Base-by-base conservation (phyloP, 495 filamentous ascomycete species). In the Sabuloglossum arenarium region DNA sequence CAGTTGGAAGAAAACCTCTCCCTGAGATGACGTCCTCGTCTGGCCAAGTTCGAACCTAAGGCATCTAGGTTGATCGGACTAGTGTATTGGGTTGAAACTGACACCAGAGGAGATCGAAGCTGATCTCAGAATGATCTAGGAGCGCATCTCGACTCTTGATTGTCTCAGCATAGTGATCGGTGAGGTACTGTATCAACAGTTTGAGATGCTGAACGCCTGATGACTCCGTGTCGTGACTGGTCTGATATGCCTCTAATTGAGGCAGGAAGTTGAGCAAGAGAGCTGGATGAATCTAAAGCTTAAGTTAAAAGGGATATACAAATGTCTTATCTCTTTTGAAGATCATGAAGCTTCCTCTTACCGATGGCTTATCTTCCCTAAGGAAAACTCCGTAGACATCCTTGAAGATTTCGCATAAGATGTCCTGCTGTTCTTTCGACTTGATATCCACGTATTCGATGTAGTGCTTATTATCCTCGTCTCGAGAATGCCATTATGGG, bases 61-160 rank as follows among this genome's bases (percentile, higher is more conserved):
- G 12, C 34, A 39, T 16, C 11, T 68, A 52, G 1, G 59, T 64
- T 31, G 65, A 61, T 59, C 69, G 70, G 1, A 78, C 59, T 10
- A 69, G 55, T 28, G 68, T 62, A 3, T 69, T 71, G 5, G 76
- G 74, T 53, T 75, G 70, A 57, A 79, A 74, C 19, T 78, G 64
- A 5, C 70, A 72, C 76, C 77, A 83, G 5, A 76, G 63, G 27
- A 78, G 71, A 29, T 74, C 69, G 63, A 71, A 78, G 0, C 77
- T 79, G 61, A 83, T 77, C 52, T 81, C 79, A 0, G 71, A 69
- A 56, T 81, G 79, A 28, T 58, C 61, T 28, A 73, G 69, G 55
- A 79, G 70, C 60, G 82, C 80, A 50, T 79, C 71, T 47, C 73
- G 74, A n/a, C 68, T 62, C 31, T 76, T 71, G 59, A 81, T 73